Base-by-base conservation (phyloP, 306 rosid species). In the Trifolium fragiferum region DNA sequence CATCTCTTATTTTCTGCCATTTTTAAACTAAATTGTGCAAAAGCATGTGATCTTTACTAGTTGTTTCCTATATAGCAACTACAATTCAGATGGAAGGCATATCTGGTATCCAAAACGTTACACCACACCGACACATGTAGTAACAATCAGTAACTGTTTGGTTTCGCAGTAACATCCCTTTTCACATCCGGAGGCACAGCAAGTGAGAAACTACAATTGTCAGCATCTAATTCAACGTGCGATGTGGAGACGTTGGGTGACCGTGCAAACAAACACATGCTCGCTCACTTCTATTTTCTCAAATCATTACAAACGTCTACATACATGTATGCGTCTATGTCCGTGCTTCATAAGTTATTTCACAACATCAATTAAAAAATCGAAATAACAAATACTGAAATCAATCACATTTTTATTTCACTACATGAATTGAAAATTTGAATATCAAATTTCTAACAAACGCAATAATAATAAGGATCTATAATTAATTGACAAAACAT, bases 381-480 rank as follows among this genome's bases (percentile, higher is more conserved):
- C 1, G 37, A 25, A 33, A 33, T 33, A 7, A 7, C 8, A 35
- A 35, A 37, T 37, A 37, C 8, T 37, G 74, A 35, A 21, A 58
- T 65, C 51, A 35, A 55, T 75, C 41, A 19, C 20, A 58, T 30
- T 38, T 37, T 10, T 27, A 50, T 16, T 37, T 25, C 68, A 53
- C 43, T 9, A 30, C 27, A 77, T 51, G 8, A 68, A 23, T 5
- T 58, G 32, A 66, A 69, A 70, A 41, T 27, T 27, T 27, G 32
- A 0, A 38, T 54, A 7, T 2, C 7, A 27, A 35, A 37, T 9
- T 55, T 71, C 47, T 50, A 72, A 75, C 3, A 11, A 30, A 13
- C 25, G 55, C 72, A 66, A 66, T 66, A 66, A 41, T 23, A 55
- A 66, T 21, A 12, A 21, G 55, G 38, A 41, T 14, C 6, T n/a